Evolutionary conservation across 352 stramenopile species (phyloP).

Genomic region (Globisporangium perplexum): DNA sequence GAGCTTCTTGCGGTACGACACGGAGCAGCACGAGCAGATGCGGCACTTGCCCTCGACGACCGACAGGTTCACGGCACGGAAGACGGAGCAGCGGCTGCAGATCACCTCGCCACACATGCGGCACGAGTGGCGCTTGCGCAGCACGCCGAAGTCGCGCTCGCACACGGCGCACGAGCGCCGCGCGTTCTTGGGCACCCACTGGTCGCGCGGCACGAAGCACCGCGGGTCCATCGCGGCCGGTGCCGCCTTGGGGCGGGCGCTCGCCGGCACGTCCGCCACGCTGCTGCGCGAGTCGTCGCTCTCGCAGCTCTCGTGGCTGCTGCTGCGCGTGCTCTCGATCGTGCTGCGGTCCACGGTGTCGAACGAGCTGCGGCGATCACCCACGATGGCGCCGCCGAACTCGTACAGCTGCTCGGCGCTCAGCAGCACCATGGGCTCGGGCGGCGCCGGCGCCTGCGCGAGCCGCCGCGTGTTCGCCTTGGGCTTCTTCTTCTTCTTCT

Average conservation of each 20-base stretch:
- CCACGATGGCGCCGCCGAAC: slow-evolving; percentile 6
- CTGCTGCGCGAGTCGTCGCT: slow-evolving; percentile 12
- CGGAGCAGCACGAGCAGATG: slow-evolving; percentile 68
- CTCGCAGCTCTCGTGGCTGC: slow-evolving; percentile 13
- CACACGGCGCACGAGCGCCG: slow-evolving; percentile 60
- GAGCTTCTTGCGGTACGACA: slow-evolving; percentile 49
- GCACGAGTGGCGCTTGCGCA: slow-evolving; percentile 72
- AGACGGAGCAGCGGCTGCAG: slow-evolving; percentile 71
- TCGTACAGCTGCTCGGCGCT: slow-evolving; percentile 18
- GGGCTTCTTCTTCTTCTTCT: slow-evolving; percentile 20
- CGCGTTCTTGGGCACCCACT: slow-evolving; percentile 49
- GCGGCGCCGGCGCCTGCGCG: neutral
- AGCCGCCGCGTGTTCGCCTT: slow-evolving; percentile 13
- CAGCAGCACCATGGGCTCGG: neutral
- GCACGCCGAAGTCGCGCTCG: slow-evolving; percentile 57
- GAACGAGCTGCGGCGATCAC: neutral
- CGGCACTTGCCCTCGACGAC: slow-evolving; percentile 58
- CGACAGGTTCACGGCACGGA: slow-evolving; percentile 55
- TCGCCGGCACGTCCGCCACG: slow-evolving; percentile 5
- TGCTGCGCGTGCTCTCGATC: slow-evolving; percentile 12
- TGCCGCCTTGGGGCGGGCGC: slow-evolving; percentile 11
- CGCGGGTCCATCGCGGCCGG: slow-evolving; percentile 49
- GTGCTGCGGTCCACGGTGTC: slow-evolving; percentile 9
- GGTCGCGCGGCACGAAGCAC: slow-evolving; percentile 46
- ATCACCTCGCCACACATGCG: slow-evolving; percentile 80